Conservation (phyloP, 2,329 filamentous ascomycete genomes). For the Penicillium expansum region DNA sequence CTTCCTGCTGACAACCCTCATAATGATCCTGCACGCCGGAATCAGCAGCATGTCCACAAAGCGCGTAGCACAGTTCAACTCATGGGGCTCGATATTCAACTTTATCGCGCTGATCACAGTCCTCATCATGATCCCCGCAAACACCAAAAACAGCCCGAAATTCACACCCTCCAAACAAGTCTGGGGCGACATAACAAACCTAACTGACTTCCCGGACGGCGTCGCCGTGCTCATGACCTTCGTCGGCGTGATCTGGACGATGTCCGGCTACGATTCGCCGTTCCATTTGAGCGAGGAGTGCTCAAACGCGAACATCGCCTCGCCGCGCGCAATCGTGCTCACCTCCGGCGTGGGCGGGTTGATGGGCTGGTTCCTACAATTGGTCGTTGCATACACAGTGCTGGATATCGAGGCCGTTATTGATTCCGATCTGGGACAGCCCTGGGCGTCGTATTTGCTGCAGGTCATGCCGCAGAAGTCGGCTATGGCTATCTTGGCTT, state of each 20-base stretch:
- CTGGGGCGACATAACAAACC: constrained; percentile 64
- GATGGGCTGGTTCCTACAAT: constrained; percentile 70
- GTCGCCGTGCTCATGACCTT: constrained; percentile 70
- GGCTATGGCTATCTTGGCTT: constrained; percentile 60
- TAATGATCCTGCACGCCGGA: constrained; percentile 65
- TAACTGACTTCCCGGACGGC: constrained; percentile 66
- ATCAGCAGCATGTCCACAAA: constrained; percentile 70
- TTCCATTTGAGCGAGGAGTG: constrained; percentile 76
- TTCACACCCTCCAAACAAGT: constrained; percentile 60
- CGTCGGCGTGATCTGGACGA: constrained; percentile 68
- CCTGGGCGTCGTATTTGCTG: constrained; percentile 67
- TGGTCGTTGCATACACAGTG: constrained; percentile 71
- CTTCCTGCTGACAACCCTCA: constrained; percentile 63
- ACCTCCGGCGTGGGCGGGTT: constrained; percentile 65
- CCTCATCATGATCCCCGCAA: constrained; percentile 66
- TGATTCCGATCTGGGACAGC: constrained; percentile 63
- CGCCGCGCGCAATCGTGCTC: constrained; percentile 68
- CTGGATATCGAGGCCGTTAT: constrained; percentile 60
- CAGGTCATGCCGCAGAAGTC: constrained; percentile 62
- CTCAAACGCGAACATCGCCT: constrained; percentile 67
- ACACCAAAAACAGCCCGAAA: constrained; percentile 55
- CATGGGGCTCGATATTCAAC: constrained; percentile 68
- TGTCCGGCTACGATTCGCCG: constrained; percentile 65
- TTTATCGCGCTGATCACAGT: constrained; percentile 64
- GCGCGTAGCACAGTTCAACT: constrained; percentile 69